Evolutionary conservation across 768 basidiomycete species (phyloP).

Genomic region (Termitomyces sp.): DNA sequence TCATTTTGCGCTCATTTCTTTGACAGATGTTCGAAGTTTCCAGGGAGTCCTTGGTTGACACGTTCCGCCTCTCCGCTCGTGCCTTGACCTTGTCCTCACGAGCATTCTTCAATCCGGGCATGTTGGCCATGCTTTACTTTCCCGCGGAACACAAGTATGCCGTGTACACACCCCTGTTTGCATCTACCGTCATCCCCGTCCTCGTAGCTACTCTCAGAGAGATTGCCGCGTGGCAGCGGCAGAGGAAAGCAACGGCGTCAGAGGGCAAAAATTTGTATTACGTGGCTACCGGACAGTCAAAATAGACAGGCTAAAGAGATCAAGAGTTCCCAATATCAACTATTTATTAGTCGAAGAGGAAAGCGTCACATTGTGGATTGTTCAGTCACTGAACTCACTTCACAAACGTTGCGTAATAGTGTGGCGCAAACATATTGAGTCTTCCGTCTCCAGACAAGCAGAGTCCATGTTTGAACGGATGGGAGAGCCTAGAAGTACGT

Average conservation of each 20-base stretch:
- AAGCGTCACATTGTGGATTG: not conserved
- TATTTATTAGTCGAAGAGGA: not conserved
- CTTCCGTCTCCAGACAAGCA: not conserved
- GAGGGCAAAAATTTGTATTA: not conserved
- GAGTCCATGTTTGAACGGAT: not conserved
- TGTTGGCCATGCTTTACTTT: slow-evolving; percentile 95
- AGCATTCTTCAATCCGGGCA: slow-evolving; percentile 95
- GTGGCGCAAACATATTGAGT: not conserved
- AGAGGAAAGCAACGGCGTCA: slow-evolving; percentile 16
- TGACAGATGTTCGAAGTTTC: slow-evolving; percentile 34
- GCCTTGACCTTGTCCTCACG: slow-evolving; percentile 67
- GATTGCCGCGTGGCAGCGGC: slow-evolving; percentile 53
- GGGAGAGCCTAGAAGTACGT: not conserved
- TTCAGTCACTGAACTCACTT: not conserved
- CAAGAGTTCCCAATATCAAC: not conserved
- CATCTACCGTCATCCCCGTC: slow-evolving; percentile 81
- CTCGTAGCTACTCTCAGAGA: slow-evolving; percentile 72
- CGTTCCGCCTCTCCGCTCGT: slow-evolving; percentile 54
- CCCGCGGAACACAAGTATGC: slow-evolving; percentile 98
- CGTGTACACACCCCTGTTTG: slow-evolving; percentile 93
- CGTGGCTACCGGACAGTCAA: not conserved
- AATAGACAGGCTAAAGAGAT: not conserved
- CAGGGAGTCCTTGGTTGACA: slow-evolving; percentile 31
- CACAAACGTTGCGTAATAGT: not conserved
- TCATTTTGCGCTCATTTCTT: not conserved